Evolutionary conservation across 768 basidiomycete genomes (phyloP), one percentile per base, ranked within the genome.

Genomic region (Trametes cingulata): DNA sequence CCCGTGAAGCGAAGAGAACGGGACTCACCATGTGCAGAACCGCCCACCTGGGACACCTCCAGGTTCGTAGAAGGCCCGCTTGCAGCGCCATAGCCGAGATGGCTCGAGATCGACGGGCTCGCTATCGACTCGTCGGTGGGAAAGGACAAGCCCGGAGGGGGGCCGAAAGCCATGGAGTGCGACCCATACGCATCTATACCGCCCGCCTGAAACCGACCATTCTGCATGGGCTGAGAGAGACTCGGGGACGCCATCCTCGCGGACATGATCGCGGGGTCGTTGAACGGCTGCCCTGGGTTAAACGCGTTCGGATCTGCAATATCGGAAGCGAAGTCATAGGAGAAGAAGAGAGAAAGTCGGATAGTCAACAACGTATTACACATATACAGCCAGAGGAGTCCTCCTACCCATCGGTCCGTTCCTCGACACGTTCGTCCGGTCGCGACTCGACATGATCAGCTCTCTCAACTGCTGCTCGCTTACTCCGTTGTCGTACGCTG

Each of bases 201-300:
- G 17, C 47, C 40, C 43, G 61, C 6, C 36, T 43, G 55, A 63
- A 71, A 41, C 61, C 67, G 55, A 51, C 61, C 60, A 15, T 71
- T 67, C 40, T 67, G 67, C 53, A 66, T 42, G 9, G 58, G 48
- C 37, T 68, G 69, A 15, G 54, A 15, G 6, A 64, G 52, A 40
- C 78, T 64, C 5, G 73, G 74, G 13, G 82, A 75, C 4, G 80
- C 77, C 69, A 90, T 81, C 61, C 85, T 81, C 20, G 87, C 87
- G 35, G 88, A 86, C 87, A 91, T 90, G 48, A 91, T 90, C 13
- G 89, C 89, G 45, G 89, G 89, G 66, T 91, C 90, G 61, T 77
- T 80, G 71, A 90, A 91, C 25, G 80, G 80, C 60, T 80, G 81
- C 37, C 62, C 67, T 63, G 70, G 75, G 68, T 65, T 52, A 56